Conservation (phyloP, 192 early-diverging fungal genomes). For the Backusella mclennaniae region DNA sequence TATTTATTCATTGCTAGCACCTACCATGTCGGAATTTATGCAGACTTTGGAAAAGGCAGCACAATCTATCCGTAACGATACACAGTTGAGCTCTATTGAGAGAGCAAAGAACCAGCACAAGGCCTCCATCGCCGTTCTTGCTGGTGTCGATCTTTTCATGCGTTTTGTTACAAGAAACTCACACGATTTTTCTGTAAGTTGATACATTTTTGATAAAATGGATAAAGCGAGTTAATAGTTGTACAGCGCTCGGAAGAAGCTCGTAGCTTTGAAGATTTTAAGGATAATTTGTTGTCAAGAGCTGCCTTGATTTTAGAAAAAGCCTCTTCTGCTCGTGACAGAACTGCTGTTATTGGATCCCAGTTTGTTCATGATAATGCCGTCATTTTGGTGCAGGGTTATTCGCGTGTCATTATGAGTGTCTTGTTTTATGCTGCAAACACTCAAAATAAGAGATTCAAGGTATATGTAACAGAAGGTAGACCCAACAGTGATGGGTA, state of each 20-base stretch:
- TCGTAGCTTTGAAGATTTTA: conserved; percentile 62
- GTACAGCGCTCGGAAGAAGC: conserved; percentile 14
- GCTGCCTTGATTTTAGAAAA: conserved; percentile 74
- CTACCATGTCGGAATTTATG: conserved; percentile 89
- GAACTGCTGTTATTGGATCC: conserved; percentile 73
- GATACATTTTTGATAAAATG: too few species aligned
- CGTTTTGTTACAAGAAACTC: conserved; percentile 63
- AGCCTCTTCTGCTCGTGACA: conserved; percentile 66
- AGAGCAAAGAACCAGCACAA: conserved; percentile 36
- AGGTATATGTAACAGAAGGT: conserved; percentile 91
- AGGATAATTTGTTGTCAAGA: conserved; percentile 63
- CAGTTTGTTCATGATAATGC: conserved; percentile 81
- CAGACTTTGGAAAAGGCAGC: conserved; percentile 67
- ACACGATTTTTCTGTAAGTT: conserved; percentile 56
- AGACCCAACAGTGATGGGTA: conserved; percentile 74
- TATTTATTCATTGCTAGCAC: conserved; percentile 46
- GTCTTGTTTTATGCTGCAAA: conserved; percentile 75
- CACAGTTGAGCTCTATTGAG: conserved; percentile 21
- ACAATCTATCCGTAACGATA: conserved; percentile 62
- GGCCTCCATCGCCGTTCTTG: conserved; percentile 79
- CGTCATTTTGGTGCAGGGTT: conserved; percentile 89
- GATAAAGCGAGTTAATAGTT: too few species aligned
- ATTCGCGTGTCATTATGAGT: conserved; percentile 91
- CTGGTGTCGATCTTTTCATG: conserved; percentile 86
- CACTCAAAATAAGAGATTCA: conserved; percentile 79